Percentiles rank a stretch among this genome's conserved stretches.
Conservation (phyloP, 805 yeast species). For the Lipomyces orientalis region DNA sequence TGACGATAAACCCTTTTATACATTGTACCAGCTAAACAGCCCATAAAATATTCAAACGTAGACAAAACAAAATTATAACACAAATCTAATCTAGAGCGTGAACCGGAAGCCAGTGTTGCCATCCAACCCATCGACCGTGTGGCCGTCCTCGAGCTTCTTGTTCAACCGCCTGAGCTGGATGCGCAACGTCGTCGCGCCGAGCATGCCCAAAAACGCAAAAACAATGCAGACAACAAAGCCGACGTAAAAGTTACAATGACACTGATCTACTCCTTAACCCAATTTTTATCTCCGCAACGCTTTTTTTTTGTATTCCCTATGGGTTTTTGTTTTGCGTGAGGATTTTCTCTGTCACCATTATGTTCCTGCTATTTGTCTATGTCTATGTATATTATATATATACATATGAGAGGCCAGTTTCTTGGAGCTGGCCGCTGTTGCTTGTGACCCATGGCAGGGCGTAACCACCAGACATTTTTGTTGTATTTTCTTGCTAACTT, state of each 20-base stretch:
- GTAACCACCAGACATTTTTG: too few species aligned
- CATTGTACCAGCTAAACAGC: neutral
- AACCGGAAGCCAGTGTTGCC: constrained; percentile 41
- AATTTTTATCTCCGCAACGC: too few species aligned
- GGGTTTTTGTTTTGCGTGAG: too few species aligned
- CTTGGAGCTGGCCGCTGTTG: too few species aligned
- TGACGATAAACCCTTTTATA: neutral
- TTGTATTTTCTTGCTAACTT: too few species aligned
- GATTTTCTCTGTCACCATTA: too few species aligned
- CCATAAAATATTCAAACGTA: neutral
- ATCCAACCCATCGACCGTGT: constrained; percentile 41
- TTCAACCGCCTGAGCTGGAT: constrained; percentile 32
- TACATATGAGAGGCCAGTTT: too few species aligned
- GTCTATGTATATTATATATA: too few species aligned
- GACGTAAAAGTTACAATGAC: constrained; percentile 40
- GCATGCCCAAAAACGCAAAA: constrained; percentile 30
- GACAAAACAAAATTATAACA: neutral
- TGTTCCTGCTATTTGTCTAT: too few species aligned
- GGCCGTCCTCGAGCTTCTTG: constrained; percentile 38
- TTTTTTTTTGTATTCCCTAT: too few species aligned
- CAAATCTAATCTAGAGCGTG: constrained; percentile 22
- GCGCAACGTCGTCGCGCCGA: constrained; percentile 23
- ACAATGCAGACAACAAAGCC: constrained; percentile 41
- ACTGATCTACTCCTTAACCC: too few species aligned
- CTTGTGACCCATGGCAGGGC: too few species aligned